Evolutionary conservation across 108 stramenopile species (phyloP), one percentile per base, ranked within the genome.

Genomic region (Tribonema minus): DNA sequence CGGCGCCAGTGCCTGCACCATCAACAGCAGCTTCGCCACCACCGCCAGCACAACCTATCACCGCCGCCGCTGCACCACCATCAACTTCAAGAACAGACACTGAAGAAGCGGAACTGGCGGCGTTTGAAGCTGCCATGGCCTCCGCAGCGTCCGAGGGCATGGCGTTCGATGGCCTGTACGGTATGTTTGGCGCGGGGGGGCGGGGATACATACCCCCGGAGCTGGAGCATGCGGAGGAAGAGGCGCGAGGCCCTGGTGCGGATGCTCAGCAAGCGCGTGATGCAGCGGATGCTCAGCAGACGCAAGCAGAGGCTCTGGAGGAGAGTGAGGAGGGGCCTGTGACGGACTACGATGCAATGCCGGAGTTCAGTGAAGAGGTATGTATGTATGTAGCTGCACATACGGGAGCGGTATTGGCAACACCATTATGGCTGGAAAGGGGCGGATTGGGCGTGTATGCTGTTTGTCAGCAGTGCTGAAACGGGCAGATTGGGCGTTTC

Each of bases 271-370:
- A 30, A 29, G 0, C 2, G 0, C 0, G 46, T 61, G 7, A 27
- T 30, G 28, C 60, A 30, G 28, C 0, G 9, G 26, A 2, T 29
- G 0, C 29, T 29, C 1, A 37, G 0, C 25, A 71, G 25, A 37
- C 30, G 12, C 0, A 31, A 0, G 71, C 3, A 35, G 27, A 28
- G 35, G 33, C 58, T 15, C 34, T 62, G 23, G 15, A 32, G 26
- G 25, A 28, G 1, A 33, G 9, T 2, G 34, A 15, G 28, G 30
- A 67, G 27, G 75, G 39, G 12, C 28, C 77, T 28, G 77, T 79
- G n/a, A 79, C 65, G 60, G 77, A 79, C 58, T 79, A 79, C 40
- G 58, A 70, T 33, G 77, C 77, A 35, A 70, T 60, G 77, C 68
- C 58, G 3, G 67, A 12, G 25, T 35, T 30, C 12, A 67, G 6